These are phyloP conservation scores for Hypoxylon rubiginosum DNA, from an alignment of 2,329 filamentous ascomycete species.

Conservation along the genomic window DNA sequence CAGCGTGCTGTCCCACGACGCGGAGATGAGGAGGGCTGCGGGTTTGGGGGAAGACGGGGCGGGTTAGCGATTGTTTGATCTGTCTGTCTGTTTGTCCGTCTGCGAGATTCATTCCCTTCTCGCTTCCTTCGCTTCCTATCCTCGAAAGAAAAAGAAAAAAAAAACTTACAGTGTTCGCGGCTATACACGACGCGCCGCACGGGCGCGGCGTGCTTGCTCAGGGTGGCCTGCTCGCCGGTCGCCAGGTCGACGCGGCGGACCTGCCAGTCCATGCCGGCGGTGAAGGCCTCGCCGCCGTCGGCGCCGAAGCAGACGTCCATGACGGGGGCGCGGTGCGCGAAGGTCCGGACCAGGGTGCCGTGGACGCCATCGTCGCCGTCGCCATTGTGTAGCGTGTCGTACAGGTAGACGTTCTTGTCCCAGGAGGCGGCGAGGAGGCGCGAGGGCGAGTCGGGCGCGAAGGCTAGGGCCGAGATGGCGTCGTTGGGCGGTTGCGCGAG, in stretches of 20 bases:
- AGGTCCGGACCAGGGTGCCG: slow-evolving; percentile 77
- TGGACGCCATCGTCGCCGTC: slow-evolving; percentile 61
- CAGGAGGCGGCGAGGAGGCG: slow-evolving; percentile 92
- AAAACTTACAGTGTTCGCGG: no score
- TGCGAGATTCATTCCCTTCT: not conserved
- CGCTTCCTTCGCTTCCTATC: not conserved
- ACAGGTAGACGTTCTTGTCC: slow-evolving; percentile 92
- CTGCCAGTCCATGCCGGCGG: slow-evolving; percentile 86
- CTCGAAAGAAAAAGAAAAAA: no score
- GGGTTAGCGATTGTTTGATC: slow-evolving; percentile 19
- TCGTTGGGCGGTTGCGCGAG: slow-evolving; percentile 86
- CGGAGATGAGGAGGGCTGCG: slow-evolving; percentile 86
- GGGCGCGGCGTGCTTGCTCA: slow-evolving; percentile 83
- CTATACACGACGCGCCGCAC: slow-evolving; percentile 90
- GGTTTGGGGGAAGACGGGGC: slow-evolving; percentile 48
- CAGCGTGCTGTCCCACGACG: slow-evolving; percentile 93
- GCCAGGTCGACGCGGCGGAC: slow-evolving; percentile 82
- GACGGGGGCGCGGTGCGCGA: slow-evolving; percentile 86
- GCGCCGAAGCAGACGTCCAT: slow-evolving; percentile 92
- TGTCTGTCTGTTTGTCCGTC: not conserved
- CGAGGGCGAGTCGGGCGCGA: slow-evolving; percentile 80
- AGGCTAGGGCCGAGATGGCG: slow-evolving; percentile 87
- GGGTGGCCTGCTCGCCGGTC: slow-evolving; percentile 77
- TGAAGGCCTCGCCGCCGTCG: slow-evolving; percentile 86
- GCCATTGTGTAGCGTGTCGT: slow-evolving; percentile 76